phyloP scores from a whole-genome alignment of 2,329 filamentous ascomycete genomes.

The Hawksworthiomyces lignivorus region DNA sequence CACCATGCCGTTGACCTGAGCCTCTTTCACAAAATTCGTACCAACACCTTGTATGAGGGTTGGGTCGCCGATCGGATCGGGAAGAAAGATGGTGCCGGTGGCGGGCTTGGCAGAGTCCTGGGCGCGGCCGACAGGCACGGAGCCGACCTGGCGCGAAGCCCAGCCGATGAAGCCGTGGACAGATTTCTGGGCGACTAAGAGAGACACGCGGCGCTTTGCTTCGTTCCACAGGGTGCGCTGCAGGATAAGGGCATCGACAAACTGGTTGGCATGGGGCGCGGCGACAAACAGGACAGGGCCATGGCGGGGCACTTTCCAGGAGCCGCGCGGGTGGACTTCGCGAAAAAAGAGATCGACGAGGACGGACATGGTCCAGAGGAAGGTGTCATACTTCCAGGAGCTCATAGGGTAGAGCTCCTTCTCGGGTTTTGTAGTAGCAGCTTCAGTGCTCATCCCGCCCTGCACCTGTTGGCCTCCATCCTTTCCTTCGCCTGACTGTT shows the following conservation, averaged over 20 bases:
- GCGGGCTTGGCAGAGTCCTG: constrained; percentile 81
- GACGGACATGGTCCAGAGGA: constrained; percentile 70
- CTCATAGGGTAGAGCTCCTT: constrained; percentile 59
- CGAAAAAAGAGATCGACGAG: constrained; percentile 96
- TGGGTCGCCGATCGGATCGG: constrained; percentile 78
- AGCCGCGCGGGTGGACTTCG: constrained; percentile 88
- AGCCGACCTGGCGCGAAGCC: constrained; percentile 75
- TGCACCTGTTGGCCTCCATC: neutral
- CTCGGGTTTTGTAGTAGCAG: constrained; percentile 15
- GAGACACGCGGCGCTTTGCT: constrained; percentile 79
- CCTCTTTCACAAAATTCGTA: constrained; percentile 73
- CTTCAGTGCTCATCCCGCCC: neutral
- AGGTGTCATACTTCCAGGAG: constrained; percentile 68
- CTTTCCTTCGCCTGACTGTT: neutral
- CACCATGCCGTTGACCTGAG: constrained; percentile 72
- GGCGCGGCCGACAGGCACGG: constrained; percentile 86
- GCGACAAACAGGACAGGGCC: constrained; percentile 93
- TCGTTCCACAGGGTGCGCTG: constrained; percentile 85
- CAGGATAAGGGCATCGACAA: constrained; percentile 89
- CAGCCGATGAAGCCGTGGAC: constrained; percentile 90
- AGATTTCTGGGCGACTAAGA: constrained; percentile 91
- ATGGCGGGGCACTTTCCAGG: constrained; percentile 85
- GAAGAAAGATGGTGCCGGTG: constrained; percentile 75
- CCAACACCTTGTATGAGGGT: constrained; percentile 70
- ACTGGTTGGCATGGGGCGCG: constrained; percentile 96